Evolutionary conservation across 2,329 filamentous ascomycete species (phyloP), one percentile per base, ranked within the genome.

Genomic region (Ophiostoma montium): DNA sequence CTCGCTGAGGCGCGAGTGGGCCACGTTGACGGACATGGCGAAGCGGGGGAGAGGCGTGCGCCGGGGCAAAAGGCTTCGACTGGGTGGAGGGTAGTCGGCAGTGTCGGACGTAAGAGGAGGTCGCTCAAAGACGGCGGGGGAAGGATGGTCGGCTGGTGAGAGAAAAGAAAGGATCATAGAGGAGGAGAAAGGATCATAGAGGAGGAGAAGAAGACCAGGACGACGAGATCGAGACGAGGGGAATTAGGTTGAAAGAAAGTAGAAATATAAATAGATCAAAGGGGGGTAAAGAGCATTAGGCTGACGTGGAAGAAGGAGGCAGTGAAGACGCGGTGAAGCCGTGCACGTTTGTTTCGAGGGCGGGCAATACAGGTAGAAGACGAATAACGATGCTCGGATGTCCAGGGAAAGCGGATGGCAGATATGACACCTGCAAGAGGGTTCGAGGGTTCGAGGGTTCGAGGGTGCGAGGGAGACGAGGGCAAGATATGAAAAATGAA

Each of bases 1-100:
- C 32, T 52, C 39, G 50, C 50, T 46, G 18, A 56, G 53, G n/a
- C 54, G 54, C 18, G 47, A 35, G 32, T 49, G 53, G 5, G 35
- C 51, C 12, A 53, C 23, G 31, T 54, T 50, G 30, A 52, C 42
- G 6, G 51, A 31, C 54, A 56, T 54, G 48, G 30, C 21, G 30
- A 52, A 41, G 18, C 27, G 27, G 43, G 19, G 12, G 42, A 31
- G 13, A 16, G 30, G 50, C 13, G 50, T 10, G 19, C 23, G 31
- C n/a, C 12, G 27, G 27, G 27, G 31, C 2, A 43, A 31, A 13
- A 16, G 15, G 19, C 12, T 15, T 19, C 13, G 43, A 32, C 32
- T 31, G 41, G 16, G 33, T 23, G 18, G 32, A 16, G 35, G 21
- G 41, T 32, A 8, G 41, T 30, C 10, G 27, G 18, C 11, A 10